These are phyloP conservation scores for Schwanniomyces etchellsii DNA, from an alignment of 1,139 yeast species.

Conservation along the genomic window DNA sequence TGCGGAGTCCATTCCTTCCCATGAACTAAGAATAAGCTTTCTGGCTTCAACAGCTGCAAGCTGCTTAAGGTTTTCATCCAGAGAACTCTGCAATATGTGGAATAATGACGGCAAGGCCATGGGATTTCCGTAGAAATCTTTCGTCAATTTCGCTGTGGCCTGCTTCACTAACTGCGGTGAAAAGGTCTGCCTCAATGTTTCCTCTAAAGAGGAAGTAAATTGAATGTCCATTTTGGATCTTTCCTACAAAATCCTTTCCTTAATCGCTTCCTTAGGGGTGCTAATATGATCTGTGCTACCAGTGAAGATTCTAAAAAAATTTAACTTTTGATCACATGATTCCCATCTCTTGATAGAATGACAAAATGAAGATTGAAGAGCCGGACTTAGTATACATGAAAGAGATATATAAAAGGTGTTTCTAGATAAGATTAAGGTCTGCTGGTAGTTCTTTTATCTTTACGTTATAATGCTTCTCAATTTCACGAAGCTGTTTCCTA, in stretches of 20 bases:
- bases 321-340: conserved; percentile 1
- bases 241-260: too few relatives aligned
- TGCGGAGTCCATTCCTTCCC: conserved; percentile 56
- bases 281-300: too few relatives aligned
- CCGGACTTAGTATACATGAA: too few relatives aligned
- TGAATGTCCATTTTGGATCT: conserved; percentile 55
- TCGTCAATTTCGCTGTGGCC: conserved; percentile 71
- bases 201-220: conserved; percentile 66
- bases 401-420: neutral
- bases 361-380: neutral
- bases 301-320: conserved; percentile 1
- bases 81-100: conserved; percentile 68
- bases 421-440: conserved; percentile 30
- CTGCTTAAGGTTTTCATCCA: conserved; percentile 62
- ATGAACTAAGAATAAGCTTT: conserved; percentile 67
- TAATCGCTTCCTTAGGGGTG: too few relatives aligned
- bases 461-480: conserved; percentile 74
- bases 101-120: conserved; percentile 76
- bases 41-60: conserved; percentile 95
- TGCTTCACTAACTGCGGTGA: conserved; percentile 78
- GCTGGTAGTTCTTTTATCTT: conserved; percentile 87
- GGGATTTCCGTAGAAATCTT: conserved; percentile 69
- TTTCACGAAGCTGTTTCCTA: conserved; percentile 49
- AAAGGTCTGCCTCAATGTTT: conserved; percentile 68
- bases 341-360: too few relatives aligned